Evolutionary conservation across 2,329 filamentous ascomycete genomes (phyloP), one percentile per base, ranked within the genome.

Genomic region (Incumbomyces delicatus): DNA sequence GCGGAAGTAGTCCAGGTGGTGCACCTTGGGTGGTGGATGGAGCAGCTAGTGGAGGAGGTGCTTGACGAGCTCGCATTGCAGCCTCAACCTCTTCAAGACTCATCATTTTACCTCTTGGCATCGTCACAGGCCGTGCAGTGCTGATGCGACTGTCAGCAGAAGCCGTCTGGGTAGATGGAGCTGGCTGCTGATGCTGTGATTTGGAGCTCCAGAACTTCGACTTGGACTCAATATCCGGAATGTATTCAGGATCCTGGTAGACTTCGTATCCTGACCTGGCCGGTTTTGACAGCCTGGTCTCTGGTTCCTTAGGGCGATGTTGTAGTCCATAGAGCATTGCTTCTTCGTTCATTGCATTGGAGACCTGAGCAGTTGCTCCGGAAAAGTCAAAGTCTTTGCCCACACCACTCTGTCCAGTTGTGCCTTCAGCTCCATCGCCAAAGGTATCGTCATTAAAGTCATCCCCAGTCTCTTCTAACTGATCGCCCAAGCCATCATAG

Each of bases 351-450:
- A 98, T 85, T 31, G 84, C 88, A 67, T 82, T 77, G 16, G 88
- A 76, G 34, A 95, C 85, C 66, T 89, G 81, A 48, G 89, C 89
- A 6, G 92, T 98, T 60, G 86, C 82, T 34, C 89, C 89, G 55
- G 94, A 94, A 68, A 96, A 98, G 65, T 98, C 92, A 60, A 96
- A 96, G 66, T 98, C 90, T 63, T 86, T 94, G 61, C 89, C 89
- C 49, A 92, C 78, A 10, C 53, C 59, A 56, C 74, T 67, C 44
- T 64, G 72, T 27, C 72, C 66, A 14, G 63, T 61, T 14, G 64
- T 68, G 31, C 65, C 68, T 47, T 62, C 62, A 30, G 65, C 67
- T 48, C 71, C 75, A 48, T 66, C 67, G 50, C 78, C 86, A 62
- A 98, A 98, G 1, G 92, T 98, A 63, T 96, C 92, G 59, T 96